Conservation (phyloP, 306 rosid genomes). For the Fragaria iinumae region DNA sequence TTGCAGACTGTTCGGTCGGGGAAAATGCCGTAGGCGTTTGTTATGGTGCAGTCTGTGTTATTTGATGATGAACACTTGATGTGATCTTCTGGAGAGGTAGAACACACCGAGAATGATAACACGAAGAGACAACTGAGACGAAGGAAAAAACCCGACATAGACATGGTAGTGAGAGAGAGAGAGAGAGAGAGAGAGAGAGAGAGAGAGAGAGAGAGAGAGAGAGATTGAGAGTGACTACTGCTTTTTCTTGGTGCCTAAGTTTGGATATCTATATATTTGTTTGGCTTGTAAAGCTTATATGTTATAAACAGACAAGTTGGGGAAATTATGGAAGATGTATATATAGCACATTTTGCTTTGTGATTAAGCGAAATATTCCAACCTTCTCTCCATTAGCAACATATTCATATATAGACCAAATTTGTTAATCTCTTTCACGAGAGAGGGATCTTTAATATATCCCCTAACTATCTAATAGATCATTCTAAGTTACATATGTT, state of each 20-base stretch:
- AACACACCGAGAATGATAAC: constrained; percentile 21
- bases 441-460: no score
- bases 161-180: not conserved
- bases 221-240: not conserved
- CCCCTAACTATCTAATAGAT: no score
- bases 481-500: no score
- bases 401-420: no score
- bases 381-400: no score
- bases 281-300: not conserved
- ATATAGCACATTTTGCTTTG: no score
- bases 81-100: constrained; percentile 59
- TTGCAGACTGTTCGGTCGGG: constrained; percentile 56
- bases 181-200: not conserved
- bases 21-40: constrained; percentile 66
- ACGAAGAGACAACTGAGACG: constrained; percentile 19
- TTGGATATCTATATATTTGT: not conserved
- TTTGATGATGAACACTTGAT: constrained; percentile 46
- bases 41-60: constrained; percentile 58
- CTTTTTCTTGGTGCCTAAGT: not conserved
- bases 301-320: no score
- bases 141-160: not conserved
- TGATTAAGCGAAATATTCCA: no score
- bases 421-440: no score
- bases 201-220: not conserved
- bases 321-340: no score